Evolutionary conservation across 805 yeast genomes (phyloP), one percentile per base, ranked within the genome.

Genomic region (Sugiyamaella smithiae): DNA sequence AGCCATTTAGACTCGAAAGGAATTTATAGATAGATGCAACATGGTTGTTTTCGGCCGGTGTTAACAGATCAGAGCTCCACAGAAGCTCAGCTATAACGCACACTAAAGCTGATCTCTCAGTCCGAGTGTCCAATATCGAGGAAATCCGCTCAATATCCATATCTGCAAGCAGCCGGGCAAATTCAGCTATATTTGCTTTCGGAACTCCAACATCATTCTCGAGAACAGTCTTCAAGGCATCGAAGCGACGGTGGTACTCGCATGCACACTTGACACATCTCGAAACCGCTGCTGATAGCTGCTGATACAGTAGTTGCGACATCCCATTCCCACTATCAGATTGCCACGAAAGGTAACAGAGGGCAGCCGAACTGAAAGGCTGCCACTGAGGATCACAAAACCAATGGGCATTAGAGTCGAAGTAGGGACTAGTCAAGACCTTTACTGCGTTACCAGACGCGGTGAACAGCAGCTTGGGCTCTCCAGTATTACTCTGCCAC

Each of bases 401-500:
- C 38, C 38, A 35, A 7, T 35, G 38, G 8, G 38, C 38, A 16
- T 35, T 19, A 5, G 38, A 17, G 25, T 35, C 38, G 17, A 14
- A 35, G 5, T n/a, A 20, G 20, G 6, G 7, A 12, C 22, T 16
- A 6, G 38, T 35, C 38, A 35, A 19, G 12, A 35, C 20, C 20
- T 12, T n/a, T 16, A 40, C 32, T 8, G 32, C 22, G 32, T 40
- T 40, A 6, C 29, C 32, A 16, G 22, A 40, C 22, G 44, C 44
- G 5, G 31, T 17, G 33, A 40, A 24, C 38, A 35, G 22, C 38
- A 35, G 22, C 38, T 35, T 35, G 7, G 38, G 22, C 38, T 35
- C 38, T 5, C 25, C 32, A 8, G n/a, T 40, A 11, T 23, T 20
- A 43, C 12, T 9, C 22, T 19, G 24, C 36, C 35, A 31, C 23